A percentile compares a stretch with the other conserved stretches of the same genome.
phyloP scores from a whole-genome alignment of 2,329 filamentous ascomycete genomes.

The Emergomyces pasteurianus region DNA sequence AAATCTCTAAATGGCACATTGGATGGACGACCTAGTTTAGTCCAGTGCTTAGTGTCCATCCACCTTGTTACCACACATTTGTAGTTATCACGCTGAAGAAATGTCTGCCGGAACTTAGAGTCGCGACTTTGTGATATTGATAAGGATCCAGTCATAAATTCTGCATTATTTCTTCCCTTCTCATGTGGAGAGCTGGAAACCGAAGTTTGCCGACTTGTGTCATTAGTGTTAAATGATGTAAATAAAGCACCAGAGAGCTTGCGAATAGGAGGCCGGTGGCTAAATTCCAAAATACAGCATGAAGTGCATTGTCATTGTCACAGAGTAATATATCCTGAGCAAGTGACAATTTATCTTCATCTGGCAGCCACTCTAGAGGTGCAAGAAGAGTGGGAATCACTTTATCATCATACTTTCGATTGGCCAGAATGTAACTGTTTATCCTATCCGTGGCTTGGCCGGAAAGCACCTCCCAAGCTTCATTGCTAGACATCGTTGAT shows the following conservation, averaged over 20 bases:
- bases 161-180: not conserved
- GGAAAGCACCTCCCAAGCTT: too few relatives aligned
- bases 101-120: not conserved
- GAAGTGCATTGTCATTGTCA: not conserved
- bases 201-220: not conserved
- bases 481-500: too few relatives aligned
- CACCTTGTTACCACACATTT: not conserved
- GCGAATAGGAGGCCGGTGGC: not conserved
- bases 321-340: not conserved
- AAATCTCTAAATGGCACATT: not conserved
- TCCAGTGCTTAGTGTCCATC: not conserved
- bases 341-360: not conserved
- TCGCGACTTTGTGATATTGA: not conserved
- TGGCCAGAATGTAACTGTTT: not conserved
- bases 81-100: not conserved
- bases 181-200: not conserved
- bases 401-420: not conserved
- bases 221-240: not conserved
- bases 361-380: not conserved
- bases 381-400: not conserved
- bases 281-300: not conserved
- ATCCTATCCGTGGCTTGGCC: not conserved
- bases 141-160: not conserved
- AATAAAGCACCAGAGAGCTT: not conserved
- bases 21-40: not conserved